These are phyloP conservation scores for Candida koratica DNA, from an alignment of 805 yeast genomes.

Conservation along the genomic window DNA sequence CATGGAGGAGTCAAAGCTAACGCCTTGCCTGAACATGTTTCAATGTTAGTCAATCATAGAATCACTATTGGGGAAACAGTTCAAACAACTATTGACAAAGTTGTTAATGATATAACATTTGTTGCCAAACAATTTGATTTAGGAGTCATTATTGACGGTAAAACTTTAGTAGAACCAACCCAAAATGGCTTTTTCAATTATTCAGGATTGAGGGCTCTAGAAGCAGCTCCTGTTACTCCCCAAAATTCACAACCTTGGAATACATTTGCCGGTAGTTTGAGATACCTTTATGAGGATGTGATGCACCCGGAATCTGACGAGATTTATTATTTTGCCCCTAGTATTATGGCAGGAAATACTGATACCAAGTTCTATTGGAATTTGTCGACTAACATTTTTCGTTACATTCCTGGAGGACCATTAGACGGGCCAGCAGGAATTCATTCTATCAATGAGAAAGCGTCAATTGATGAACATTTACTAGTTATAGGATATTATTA, in stretches of 20 bases:
- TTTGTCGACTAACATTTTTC: slow-evolving; percentile 34
- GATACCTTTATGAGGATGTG: slow-evolving; percentile 35
- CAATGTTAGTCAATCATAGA: slow-evolving; percentile 42
- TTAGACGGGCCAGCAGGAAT: slow-evolving; percentile 14
- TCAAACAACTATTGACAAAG: slow-evolving; percentile 27
- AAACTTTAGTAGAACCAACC: slow-evolving; percentile 14
- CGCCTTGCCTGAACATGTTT: slow-evolving; percentile 48
- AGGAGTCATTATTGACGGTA: slow-evolving; percentile 28
- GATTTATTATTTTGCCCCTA: slow-evolving; percentile 31
- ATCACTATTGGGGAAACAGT: slow-evolving; percentile 44
- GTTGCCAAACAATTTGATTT: slow-evolving; percentile 36
- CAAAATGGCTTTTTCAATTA: slow-evolving; percentile 27
- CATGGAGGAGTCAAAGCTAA: slow-evolving; percentile 48
- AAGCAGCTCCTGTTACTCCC: slow-evolving; percentile 41
- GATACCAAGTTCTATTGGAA: slow-evolving; percentile 43
- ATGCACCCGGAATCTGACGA: slow-evolving; percentile 22
- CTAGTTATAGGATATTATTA: slow-evolving; percentile 36
- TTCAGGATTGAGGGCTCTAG: slow-evolving; percentile 22
- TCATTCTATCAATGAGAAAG: slow-evolving; percentile 36
- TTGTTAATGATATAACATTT: slow-evolving; percentile 24
- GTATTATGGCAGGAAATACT: slow-evolving; percentile 35
- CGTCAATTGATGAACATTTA: slow-evolving; percentile 30
- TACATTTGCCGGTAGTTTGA: slow-evolving; percentile 33
- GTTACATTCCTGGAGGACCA: slow-evolving; percentile 28
- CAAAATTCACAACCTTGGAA: slow-evolving; percentile 30